Evolutionary conservation across 1,284 basidiomycete genomes (phyloP).

Genomic region (Rhodotorula sp.): DNA sequence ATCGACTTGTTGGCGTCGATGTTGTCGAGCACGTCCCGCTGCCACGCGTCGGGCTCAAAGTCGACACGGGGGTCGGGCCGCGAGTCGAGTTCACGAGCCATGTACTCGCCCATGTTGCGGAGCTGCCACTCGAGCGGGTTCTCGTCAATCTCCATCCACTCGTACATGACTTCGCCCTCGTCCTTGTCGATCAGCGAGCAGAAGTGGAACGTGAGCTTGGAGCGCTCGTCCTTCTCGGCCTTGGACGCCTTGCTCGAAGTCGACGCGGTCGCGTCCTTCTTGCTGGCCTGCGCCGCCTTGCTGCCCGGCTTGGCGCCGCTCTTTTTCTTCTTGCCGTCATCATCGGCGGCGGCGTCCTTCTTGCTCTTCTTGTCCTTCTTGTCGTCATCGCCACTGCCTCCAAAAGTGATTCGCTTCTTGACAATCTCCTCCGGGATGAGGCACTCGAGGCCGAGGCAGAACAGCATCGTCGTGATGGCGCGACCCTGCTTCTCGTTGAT

Average conservation of each 20-base stretch:
- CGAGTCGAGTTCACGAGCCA: constrained; percentile 69
- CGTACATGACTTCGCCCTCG: constrained; percentile 51
- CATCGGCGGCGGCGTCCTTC: constrained; percentile 31
- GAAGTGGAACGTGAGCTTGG: constrained; percentile 53
- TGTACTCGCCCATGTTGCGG: constrained; percentile 64
- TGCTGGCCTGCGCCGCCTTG: constrained; percentile 27
- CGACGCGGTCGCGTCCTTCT: constrained; percentile 19
- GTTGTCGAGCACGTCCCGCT: constrained; percentile 62
- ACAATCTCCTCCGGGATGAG: constrained; percentile 46
- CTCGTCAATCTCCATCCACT: constrained; percentile 60
- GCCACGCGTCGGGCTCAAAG: constrained; percentile 69
- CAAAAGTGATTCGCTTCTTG: constrained; percentile 32
- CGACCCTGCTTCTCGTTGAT: constrained; percentile 48
- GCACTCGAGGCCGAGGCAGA: constrained; percentile 55
- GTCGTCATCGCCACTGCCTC: constrained; percentile 11
- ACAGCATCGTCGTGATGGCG: constrained; percentile 53
- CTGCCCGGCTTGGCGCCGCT: constrained; percentile 25
- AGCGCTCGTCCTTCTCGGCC: constrained; percentile 49
- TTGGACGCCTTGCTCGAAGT: constrained; percentile 22
- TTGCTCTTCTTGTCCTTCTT: constrained; percentile 20
- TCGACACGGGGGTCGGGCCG: constrained; percentile 57
- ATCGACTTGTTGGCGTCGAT: constrained; percentile 62
- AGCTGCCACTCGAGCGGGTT: constrained; percentile 64
- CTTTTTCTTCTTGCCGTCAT: constrained; percentile 36
- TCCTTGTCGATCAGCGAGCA: constrained; percentile 55